Conservation (phyloP, 164 flowering plant genomes). For the Nelumbo lutea region DNA sequence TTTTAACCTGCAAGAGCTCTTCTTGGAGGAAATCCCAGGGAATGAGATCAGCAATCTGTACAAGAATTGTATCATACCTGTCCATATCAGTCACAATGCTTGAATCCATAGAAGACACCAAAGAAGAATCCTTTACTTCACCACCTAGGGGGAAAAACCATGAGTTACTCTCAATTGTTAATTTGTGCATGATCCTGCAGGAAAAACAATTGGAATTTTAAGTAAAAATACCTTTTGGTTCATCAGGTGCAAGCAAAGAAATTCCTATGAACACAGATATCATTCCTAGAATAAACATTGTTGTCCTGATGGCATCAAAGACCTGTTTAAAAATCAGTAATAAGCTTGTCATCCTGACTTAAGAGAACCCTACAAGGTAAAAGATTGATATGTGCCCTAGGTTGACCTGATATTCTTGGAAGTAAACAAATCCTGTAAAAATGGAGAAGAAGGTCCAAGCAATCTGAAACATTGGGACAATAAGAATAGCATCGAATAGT, state of each 20-base stretch:
- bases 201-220: conserved; percentile 3
- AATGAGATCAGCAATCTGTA: not conserved
- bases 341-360: not conserved
- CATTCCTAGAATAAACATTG: conserved; percentile 92
- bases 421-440: conserved; percentile 93
- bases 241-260: conserved; percentile 95
- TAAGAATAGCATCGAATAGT: conserved; percentile 87
- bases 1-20: not conserved
- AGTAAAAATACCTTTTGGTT: conserved; percentile 59
- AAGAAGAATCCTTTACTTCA: conserved; percentile 62
- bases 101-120: conserved; percentile 39
- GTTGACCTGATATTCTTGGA: conserved; percentile 91
- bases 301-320: conserved; percentile 70
- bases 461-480: conserved; percentile 98
- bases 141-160: conserved; percentile 34
- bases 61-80: conserved; percentile 37
- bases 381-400: conserved; percentile 7
- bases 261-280: conserved; percentile 82
- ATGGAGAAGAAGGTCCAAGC: conserved; percentile 98
- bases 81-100: conserved; percentile 43
- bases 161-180: conserved; percentile 5
- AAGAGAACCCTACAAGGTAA: conserved; percentile 4
- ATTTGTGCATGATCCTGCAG: not conserved
- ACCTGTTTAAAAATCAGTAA: conserved; percentile 44
- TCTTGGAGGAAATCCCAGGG: not conserved